A percentile compares a stretch with the other conserved stretches of the same genome.
phyloP scores from a whole-genome alignment of 306 rosid genomes.

The Comarum palustre region DNA sequence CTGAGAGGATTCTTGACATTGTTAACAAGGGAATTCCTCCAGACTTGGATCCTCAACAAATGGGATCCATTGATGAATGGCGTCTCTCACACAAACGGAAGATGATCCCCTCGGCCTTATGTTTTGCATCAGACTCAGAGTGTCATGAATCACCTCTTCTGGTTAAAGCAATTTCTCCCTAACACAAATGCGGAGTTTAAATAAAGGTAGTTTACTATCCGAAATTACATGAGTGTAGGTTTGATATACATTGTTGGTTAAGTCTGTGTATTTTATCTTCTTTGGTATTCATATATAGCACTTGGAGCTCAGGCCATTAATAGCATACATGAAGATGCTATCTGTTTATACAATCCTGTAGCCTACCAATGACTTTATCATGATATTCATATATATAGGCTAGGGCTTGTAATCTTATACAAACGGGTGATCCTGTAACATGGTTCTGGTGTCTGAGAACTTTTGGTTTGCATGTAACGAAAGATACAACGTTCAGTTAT shows the following conservation, averaged over 20 bases:
- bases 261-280: not conserved
- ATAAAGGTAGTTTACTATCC: not conserved
- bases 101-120: slow-evolving; percentile 4
- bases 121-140: slow-evolving; percentile 28
- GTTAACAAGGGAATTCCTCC: slow-evolving; percentile 41
- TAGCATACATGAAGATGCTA: not conserved
- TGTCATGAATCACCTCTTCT: slow-evolving; percentile 14
- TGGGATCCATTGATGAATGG: slow-evolving; percentile 69
- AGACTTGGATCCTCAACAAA: slow-evolving; percentile 27
- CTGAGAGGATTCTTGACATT: slow-evolving; percentile 52
- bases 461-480: not conserved
- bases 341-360: not conserved
- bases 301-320: not conserved
- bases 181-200: not conserved
- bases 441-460: not conserved
- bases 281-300: not conserved
- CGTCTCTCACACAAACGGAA: slow-evolving; percentile 44
- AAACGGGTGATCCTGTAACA: too few species aligned
- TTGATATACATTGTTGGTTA: not conserved
- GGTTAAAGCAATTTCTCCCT: slow-evolving; percentile 35
- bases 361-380: not conserved
- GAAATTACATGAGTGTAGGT: not conserved
- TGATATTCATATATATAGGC: not conserved
- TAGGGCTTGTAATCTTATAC: not conserved
- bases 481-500: not conserved